Conservation (phyloP, 768 basidiomycete species). For the Krasilnikovozyma curviuscula region DNA sequence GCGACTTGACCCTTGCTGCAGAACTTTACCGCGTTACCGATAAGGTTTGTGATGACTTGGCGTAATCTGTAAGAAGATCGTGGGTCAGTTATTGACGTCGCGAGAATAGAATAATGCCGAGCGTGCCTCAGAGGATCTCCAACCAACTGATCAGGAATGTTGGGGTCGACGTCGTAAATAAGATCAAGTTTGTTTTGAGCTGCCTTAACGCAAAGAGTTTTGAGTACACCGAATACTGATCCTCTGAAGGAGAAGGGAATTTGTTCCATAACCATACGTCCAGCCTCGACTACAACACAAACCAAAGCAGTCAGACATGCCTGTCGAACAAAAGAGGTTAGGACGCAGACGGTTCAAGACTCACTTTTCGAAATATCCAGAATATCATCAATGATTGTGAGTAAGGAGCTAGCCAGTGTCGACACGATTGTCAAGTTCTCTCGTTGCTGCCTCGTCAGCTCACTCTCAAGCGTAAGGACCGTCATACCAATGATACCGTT, state of each 20-base stretch:
- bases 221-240: slow-evolving; percentile 90
- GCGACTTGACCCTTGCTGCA: slow-evolving; percentile 73
- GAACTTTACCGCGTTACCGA: slow-evolving; percentile 16
- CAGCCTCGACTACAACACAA: slow-evolving; percentile 67
- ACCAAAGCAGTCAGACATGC: slow-evolving; percentile 6
- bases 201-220: slow-evolving; percentile 91
- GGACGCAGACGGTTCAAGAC: slow-evolving; percentile 22
- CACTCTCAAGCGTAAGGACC: slow-evolving; percentile 86
- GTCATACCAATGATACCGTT: slow-evolving; percentile 99
- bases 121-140: no score
- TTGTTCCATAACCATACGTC: slow-evolving; percentile 98
- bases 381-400: slow-evolving; percentile 97
- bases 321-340: slow-evolving; percentile 10
- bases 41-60: slow-evolving; percentile 34
- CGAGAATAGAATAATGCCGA: no score
- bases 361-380: slow-evolving; percentile 97
- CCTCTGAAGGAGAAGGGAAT: slow-evolving; percentile 96
- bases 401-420: slow-evolving; percentile 71
- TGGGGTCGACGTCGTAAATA: slow-evolving; percentile 85
- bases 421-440: slow-evolving; percentile 92
- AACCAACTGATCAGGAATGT: slow-evolving; percentile 62
- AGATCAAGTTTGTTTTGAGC: slow-evolving; percentile 91
- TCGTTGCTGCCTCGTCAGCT: slow-evolving; percentile 78
- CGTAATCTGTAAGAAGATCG: slow-evolving; percentile 76
- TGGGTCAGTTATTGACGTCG: no score